phyloP scores from a whole-genome alignment of 139 green algal species.

The Chlorella vulgaris region DNA sequence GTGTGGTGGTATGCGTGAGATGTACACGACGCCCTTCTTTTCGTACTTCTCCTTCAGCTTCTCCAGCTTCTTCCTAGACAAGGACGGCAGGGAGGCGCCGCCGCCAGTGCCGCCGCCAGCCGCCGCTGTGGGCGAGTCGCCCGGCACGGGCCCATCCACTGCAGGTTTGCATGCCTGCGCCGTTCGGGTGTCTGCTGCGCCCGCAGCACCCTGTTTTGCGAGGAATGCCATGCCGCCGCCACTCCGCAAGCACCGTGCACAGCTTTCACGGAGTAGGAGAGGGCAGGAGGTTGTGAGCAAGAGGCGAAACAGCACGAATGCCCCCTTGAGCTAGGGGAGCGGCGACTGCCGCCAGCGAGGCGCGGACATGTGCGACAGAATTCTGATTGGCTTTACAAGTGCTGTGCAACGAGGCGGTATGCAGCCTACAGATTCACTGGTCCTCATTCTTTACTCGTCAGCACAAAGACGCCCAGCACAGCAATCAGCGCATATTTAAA shows the following conservation, averaged over 20 bases:
- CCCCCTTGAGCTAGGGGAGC: too few species aligned
- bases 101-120: background rate
- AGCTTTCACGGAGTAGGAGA: too few species aligned
- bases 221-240: too few species aligned
- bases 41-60: constrained; percentile 36
- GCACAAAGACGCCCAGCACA: constrained; percentile 88
- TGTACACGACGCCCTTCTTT: constrained; percentile 81
- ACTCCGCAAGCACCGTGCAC: too few species aligned
- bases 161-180: too few species aligned
- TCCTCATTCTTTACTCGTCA: constrained; percentile 91
- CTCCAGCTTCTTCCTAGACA: constrained; percentile 28
- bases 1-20: constrained; percentile 77
- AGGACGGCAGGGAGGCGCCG: background rate
- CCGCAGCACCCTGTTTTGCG: too few species aligned
- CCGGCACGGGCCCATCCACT: background rate
- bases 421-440: background rate
- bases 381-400: too few species aligned
- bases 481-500: constrained; percentile 92
- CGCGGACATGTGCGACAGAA: too few species aligned
- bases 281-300: too few species aligned
- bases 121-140: background rate
- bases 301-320: too few species aligned
- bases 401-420: background rate
- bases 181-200: too few species aligned
- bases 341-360: too few species aligned